Evolutionary conservation across 805 yeast genomes (phyloP).

Genomic region (Candida ovalis): DNA sequence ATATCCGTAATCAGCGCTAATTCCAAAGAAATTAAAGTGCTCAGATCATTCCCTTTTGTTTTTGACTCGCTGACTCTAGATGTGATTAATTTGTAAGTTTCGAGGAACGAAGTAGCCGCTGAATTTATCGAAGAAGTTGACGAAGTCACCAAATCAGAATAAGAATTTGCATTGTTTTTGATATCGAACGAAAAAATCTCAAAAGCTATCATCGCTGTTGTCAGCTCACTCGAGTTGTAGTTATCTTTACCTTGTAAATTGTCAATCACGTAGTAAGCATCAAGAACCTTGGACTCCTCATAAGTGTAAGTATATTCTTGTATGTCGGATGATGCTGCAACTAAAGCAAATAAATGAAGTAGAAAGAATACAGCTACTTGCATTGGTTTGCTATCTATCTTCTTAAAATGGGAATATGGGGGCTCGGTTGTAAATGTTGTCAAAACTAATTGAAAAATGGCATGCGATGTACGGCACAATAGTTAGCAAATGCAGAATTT

Average conservation of each 20-base stretch:
- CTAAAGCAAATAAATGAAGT: neutral
- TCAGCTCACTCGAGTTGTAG: neutral
- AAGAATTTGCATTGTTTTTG: neutral
- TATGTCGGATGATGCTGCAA: neutral
- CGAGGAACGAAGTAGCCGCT: neutral
- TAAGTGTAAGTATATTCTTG: neutral
- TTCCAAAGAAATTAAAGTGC: neutral
- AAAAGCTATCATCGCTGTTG: neutral
- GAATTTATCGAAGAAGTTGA: neutral
- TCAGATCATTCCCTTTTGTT: neutral
- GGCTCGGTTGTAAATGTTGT: too few species aligned
- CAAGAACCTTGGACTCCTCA: neutral
- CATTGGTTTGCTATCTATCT: too few species aligned
- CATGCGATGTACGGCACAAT: too few species aligned
- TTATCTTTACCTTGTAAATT: neutral
- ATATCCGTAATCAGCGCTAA: neutral
- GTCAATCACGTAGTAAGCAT: neutral
- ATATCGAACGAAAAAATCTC: neutral
- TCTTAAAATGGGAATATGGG: too few species aligned
- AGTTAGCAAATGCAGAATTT: too few species aligned
- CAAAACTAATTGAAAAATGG: too few species aligned
- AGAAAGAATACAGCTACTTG: neutral
- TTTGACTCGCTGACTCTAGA: neutral
- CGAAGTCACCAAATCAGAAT: neutral
- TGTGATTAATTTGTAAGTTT: neutral